These are phyloP conservation scores for Saraca asoca DNA, from an alignment of 331 rosid genomes.

Conservation along the genomic window DNA sequence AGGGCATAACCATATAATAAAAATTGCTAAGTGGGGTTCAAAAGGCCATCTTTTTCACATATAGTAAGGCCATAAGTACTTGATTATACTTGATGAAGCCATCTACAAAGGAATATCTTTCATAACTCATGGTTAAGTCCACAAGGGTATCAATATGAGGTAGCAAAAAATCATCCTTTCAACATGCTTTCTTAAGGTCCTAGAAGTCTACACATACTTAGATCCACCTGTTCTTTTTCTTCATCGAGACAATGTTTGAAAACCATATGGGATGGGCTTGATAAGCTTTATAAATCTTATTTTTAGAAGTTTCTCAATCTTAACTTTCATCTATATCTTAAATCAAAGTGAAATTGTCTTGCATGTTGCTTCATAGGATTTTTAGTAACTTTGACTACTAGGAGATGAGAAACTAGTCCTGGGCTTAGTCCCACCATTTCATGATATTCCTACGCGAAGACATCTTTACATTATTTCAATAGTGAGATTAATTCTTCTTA, in stretches of 20 bases:
- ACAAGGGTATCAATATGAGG: not conserved
- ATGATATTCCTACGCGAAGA: no score
- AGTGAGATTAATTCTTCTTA: no score
- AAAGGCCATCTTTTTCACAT: not conserved
- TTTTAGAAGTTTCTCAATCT: no score
- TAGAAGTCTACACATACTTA: not conserved
- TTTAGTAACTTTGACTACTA: no score
- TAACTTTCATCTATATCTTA: no score
- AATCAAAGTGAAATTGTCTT: no score
- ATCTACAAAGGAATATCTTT: slow-evolving; percentile 1
- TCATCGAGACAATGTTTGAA: not conserved
- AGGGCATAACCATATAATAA: no score
- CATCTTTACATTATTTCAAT: no score
- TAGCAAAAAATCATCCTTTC: not conserved
- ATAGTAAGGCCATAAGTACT: not conserved
- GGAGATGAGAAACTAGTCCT: no score
- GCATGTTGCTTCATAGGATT: no score
- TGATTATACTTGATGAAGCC: not conserved
- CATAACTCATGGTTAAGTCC: not conserved
- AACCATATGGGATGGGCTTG: not conserved
- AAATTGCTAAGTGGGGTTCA: no score
- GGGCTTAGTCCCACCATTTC: no score
- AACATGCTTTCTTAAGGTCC: not conserved
- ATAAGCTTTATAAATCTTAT: not conserved
- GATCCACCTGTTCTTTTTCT: not conserved